Base-by-base conservation (phyloP, 1,284 basidiomycete genomes). In the Fomitopsis pinicola region DNA sequence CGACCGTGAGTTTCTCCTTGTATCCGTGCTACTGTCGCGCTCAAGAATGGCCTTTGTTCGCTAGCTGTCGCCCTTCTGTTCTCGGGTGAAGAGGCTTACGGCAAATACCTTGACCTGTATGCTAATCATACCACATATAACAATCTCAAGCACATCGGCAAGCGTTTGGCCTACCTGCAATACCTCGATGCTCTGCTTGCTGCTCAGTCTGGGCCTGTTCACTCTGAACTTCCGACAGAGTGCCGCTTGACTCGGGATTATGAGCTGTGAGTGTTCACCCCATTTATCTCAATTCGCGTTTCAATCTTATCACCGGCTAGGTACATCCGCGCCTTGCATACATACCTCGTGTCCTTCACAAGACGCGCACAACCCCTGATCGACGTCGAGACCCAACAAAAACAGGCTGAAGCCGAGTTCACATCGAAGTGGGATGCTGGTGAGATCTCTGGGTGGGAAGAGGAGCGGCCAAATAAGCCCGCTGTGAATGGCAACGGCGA, bases 21-120 rank as follows among this genome's bases (percentile, higher is more conserved):
- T 38, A 5, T 35, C n/a, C 45, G 50, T 60, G 22, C 9, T n/a
- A 14, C 33, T 7, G 46, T 26, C 26, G 15, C 35, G 50, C n/a
- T 12, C 28, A 30, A n/a, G 14, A 2, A 10, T 15, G 10, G 8
- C 35, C 10, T 19, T 7, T 15, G 14, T 59, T 48, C 60, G 66
- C 54, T 68, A 97, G 95, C 92, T 59, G 82, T 97, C 60, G 91
- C 94, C 62, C 79, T 93, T 60, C 78, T 96, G 66, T 98, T 98
- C 77, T 95, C 94, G 12, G 97, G 97, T 45, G 97, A 99, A 78
- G 97, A 99, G 74, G 85, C 85, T 42, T 94, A 95, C 65, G 97
- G 97, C 55, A 91, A 93, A 75, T 98, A 97, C 74, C 83, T 99
- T 63, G 97, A 99, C 76, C 75, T 99, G 62, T 94, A 98, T 75